Base-by-base conservation (phyloP, 177 flowering plant species). In the Vitis hybrid region DNA sequence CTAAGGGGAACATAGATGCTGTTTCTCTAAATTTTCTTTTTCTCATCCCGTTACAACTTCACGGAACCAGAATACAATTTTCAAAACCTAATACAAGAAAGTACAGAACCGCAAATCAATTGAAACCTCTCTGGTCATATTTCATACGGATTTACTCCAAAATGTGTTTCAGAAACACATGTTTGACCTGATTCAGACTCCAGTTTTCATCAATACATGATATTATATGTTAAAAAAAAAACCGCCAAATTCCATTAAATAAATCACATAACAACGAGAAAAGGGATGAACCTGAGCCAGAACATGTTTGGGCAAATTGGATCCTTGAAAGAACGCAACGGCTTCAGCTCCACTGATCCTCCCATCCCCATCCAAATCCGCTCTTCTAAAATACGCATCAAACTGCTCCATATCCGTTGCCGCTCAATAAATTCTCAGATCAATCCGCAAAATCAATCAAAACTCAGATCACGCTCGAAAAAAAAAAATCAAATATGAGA, bases 301-400 rank as follows among this genome's bases (percentile, higher is more conserved):
- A 52, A 96, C 89, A n/a, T 76, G 87, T 74, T 88, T 85, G 48
- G 98, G 79, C 79, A 96, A 79, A 84, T 85, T 85, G 71, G 97
- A 85, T 70, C 90, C 98, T 76, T 89, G 93, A 60, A 96, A 89
- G 80, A 93, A 96, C 30, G 81, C 61, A 4, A 96, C 99, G 40
- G 98, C 99, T 78, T 96, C 99, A 35, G 79, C 78, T 56, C 99
- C 99, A 76, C 97, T 93, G 64, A 96, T 96, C 81, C 86, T 85
- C 12, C 99, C 99, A 77, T 96, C 98, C 18, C 83, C 88, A 77
- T 93, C 95, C 85, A 92, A 87, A 89, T 96, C 99, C 3, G 98
- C 99, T 74, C 92, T 84, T 73, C 82, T 79, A 54, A 96, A 96
- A 75, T 79, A 96, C 35, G 73, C 73, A 70, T 96, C 99, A 71